phyloP scores from a whole-genome alignment of 2,329 filamentous ascomycete species.

The Alternaria brassicicola region DNA sequence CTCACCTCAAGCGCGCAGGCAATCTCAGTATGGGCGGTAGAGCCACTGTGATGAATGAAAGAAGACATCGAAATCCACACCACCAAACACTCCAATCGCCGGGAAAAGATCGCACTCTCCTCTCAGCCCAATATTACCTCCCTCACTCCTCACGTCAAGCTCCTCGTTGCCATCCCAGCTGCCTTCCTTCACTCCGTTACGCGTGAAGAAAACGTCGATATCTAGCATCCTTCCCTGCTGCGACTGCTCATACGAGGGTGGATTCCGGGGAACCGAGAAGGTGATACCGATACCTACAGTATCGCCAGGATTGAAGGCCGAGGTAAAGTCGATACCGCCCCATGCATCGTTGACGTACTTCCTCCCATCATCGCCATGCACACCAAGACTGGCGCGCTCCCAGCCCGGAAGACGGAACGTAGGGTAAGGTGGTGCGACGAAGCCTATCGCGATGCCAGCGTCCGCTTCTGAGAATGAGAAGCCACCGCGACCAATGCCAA shows the following conservation, averaged over 20 bases:
- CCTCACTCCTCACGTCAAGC: constrained; percentile 68
- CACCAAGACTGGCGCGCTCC: constrained; percentile 75
- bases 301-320: constrained; percentile 67
- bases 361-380: constrained; percentile 82
- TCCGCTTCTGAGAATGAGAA: constrained; percentile 49
- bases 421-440: constrained; percentile 75
- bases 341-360: constrained; percentile 76
- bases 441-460: constrained; percentile 70
- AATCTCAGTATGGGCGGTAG: constrained; percentile 46
- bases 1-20: neutral
- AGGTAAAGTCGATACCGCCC: constrained; percentile 73
- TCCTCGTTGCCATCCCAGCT: constrained; percentile 79
- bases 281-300: constrained; percentile 75
- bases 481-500: constrained; percentile 48
- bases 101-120: constrained; percentile 74
- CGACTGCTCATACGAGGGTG: constrained; percentile 42
- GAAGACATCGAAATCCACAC: constrained; percentile 70
- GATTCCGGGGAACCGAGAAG: constrained; percentile 53
- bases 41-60: constrained; percentile 66
- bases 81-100: constrained; percentile 72
- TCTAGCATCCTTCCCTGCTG: constrained; percentile 46
- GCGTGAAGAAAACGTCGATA: constrained; percentile 72
- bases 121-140: constrained; percentile 68
- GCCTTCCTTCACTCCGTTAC: constrained; percentile 65
- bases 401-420: constrained; percentile 79